phyloP scores from a whole-genome alignment of 2,329 filamentous ascomycete species.

The Phyllosticta citriasiana region DNA sequence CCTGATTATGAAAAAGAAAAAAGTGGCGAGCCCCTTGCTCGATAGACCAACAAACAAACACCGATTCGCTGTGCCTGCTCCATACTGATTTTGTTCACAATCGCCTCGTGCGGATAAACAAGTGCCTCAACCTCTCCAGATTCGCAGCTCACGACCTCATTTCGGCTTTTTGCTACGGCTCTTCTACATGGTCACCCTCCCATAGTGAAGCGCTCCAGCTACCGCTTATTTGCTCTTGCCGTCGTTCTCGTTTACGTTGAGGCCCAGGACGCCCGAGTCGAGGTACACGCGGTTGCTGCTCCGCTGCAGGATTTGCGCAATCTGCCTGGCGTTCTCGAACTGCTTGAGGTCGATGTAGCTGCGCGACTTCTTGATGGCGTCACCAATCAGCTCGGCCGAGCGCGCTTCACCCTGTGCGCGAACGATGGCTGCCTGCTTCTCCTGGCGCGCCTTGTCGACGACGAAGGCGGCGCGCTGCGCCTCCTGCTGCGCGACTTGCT shows the following conservation, averaged over 20 bases:
- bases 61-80: background rate
- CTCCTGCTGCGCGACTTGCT: slow-evolving; percentile 72
- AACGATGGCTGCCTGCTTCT: slow-evolving; percentile 98
- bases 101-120: background rate
- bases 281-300: slow-evolving; percentile 89
- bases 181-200: background rate
- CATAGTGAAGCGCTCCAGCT: background rate
- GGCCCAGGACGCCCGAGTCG: slow-evolving; percentile 78
- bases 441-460: slow-evolving; percentile 96
- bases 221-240: slow-evolving; percentile 19
- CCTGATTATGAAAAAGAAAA: background rate
- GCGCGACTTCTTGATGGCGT: slow-evolving; percentile 98
- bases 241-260: slow-evolving; percentile 59
- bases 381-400: slow-evolving; percentile 94
- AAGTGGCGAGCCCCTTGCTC: background rate
- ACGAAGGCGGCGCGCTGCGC: slow-evolving; percentile 94
- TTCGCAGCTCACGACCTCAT: background rate
- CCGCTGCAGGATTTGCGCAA: slow-evolving; percentile 82
- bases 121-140: background rate
- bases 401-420: slow-evolving; percentile 98
- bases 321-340: slow-evolving; percentile 89
- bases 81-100: background rate
- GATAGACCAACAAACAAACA: background rate
- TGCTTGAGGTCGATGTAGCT: slow-evolving; percentile 94
- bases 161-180: background rate